phyloP scores from a whole-genome alignment of 768 basidiomycete genomes.

The Boletus rubroflammeus region DNA sequence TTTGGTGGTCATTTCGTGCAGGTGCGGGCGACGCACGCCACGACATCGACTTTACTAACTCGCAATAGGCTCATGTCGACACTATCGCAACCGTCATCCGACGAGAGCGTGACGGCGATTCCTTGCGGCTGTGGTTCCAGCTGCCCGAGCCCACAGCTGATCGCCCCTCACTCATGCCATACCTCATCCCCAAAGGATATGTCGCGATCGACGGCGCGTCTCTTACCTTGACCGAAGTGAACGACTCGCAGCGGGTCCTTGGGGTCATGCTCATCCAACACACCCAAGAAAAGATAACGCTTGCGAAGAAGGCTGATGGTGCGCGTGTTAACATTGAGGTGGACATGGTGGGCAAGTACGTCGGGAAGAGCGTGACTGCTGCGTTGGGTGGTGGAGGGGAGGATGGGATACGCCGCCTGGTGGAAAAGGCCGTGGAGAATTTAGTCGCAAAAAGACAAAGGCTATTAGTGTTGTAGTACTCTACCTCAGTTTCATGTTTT shows the following conservation, averaged over 20 bases:
- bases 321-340: conserved; percentile 92
- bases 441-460: conserved; percentile 44
- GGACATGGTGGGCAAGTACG: conserved; percentile 92
- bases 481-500: background rate
- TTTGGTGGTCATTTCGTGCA: conserved; percentile 99
- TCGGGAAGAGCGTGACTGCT: conserved; percentile 75
- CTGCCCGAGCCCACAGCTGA: conserved; percentile 56
- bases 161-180: conserved; percentile 66
- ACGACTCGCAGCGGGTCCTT: conserved; percentile 60
- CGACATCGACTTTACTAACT: background rate
- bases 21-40: conserved; percentile 41
- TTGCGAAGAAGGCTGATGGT: conserved; percentile 71
- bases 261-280: conserved; percentile 95
- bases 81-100: conserved; percentile 74
- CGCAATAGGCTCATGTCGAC: conserved; percentile 85
- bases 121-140: conserved; percentile 79
- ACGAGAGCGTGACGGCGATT: conserved; percentile 75
- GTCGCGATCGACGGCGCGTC: conserved; percentile 93
- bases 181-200: conserved; percentile 93
- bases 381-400: conserved; percentile 56
- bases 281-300: conserved; percentile 83
- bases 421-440: conserved; percentile 59
- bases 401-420: conserved; percentile 42
- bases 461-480: background rate
- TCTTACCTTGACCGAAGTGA: conserved; percentile 81